Evolutionary conservation across 1,284 basidiomycete genomes (phyloP).

Genomic region (Sanghuangporus sanghuang): DNA sequence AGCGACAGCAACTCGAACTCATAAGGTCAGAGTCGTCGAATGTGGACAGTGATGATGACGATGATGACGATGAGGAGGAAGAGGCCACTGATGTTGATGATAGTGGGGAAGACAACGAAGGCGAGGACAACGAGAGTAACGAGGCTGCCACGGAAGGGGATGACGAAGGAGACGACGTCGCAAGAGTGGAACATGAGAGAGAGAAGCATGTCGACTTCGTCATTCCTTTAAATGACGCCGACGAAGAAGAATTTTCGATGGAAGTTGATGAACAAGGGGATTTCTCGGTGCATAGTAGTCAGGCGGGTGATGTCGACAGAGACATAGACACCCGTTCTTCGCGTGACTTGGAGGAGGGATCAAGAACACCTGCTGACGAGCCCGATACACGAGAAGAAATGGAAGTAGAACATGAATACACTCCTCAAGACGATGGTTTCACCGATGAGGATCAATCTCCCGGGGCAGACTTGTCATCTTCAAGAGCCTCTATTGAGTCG

Average conservation of each 20-base stretch:
- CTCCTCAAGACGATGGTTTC: neutral
- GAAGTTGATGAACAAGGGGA: neutral
- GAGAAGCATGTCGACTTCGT: neutral
- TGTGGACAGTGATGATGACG: constrained; percentile 2
- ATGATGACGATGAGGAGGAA: constrained; percentile 20
- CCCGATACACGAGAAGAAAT: neutral
- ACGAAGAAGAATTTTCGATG: neutral
- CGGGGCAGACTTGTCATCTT: neutral
- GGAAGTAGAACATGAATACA: neutral
- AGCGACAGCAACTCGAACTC: constrained; percentile 76
- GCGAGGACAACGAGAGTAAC: neutral
- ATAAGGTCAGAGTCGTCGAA: constrained; percentile 23
- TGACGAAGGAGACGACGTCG: constrained; percentile 20
- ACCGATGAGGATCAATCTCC: neutral
- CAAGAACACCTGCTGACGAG: neutral
- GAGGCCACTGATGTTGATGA: constrained; percentile 18
- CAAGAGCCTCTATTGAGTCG: neutral
- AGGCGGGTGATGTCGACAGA: neutral
- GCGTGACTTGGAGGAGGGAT: neutral
- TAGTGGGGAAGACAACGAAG: neutral
- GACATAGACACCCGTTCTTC: neutral
- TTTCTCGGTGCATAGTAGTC: neutral
- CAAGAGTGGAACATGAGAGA: neutral
- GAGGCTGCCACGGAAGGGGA: constrained; percentile 9
- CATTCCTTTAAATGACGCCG: constrained; percentile 5